A percentile compares a stretch with the other conserved stretches of the same genome.
Evolutionary conservation across 257 asterid species (phyloP).

Genomic region (Solanum okadae): DNA sequence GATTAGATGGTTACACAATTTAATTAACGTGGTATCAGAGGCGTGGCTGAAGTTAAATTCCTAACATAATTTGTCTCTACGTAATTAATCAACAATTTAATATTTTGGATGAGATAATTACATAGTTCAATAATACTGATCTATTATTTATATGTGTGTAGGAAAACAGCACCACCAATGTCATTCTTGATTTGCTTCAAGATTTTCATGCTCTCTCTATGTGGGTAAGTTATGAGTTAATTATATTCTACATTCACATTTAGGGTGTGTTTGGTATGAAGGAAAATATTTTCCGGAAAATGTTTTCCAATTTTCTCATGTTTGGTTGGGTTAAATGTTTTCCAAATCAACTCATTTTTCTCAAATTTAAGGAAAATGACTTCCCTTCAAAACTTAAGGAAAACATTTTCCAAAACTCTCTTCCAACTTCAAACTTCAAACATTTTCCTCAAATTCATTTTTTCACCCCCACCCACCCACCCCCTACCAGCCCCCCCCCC

Average conservation of each 20-base stretch:
- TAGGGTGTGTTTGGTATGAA: too few species aligned
- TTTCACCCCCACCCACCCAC: too few species aligned
- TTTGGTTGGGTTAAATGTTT: too few species aligned
- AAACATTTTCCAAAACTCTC: too few species aligned
- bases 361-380: too few species aligned
- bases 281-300: conserved; percentile 19
- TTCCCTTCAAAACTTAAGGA: too few species aligned
- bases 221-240: conserved; percentile 36
- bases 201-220: conserved; percentile 59
- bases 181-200: conserved; percentile 42
- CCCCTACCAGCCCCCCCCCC: too few species aligned
- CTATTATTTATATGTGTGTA: conserved; percentile 8
- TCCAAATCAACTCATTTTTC: too few species aligned
- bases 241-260: not conserved
- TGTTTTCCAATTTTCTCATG: too few species aligned
- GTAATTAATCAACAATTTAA: not conserved
- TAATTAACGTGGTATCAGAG: not conserved
- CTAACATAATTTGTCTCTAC: not conserved
- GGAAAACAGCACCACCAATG: conserved; percentile 70
- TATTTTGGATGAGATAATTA: not conserved
- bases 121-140: not conserved
- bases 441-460: too few species aligned
- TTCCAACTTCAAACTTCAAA: too few species aligned
- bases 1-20: not conserved
- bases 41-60: rapidly evolving